These are phyloP conservation scores for Cladosporium sp. DNA, from an alignment of 2,329 filamentous ascomycete genomes.

Conservation along the genomic window DNA sequence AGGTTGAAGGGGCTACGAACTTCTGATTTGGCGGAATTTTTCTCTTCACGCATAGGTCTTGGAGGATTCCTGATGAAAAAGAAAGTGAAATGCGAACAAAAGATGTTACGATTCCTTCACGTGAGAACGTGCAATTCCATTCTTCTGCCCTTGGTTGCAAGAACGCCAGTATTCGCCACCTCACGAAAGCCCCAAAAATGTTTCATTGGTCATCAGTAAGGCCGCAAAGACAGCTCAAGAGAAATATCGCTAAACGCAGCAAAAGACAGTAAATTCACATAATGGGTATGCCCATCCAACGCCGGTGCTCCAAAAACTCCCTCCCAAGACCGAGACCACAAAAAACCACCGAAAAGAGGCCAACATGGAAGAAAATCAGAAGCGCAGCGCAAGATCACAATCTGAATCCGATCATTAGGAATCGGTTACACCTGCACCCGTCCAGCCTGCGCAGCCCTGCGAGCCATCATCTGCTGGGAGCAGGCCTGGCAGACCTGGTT, in stretches of 20 bases:
- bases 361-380: conserved; percentile 4
- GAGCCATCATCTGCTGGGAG: conserved; percentile 23
- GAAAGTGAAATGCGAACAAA: not conserved
- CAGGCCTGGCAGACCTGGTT: conserved; percentile 47
- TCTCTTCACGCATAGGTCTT: too few relatives aligned
- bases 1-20: conserved; percentile 34
- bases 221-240: not conserved
- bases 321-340: not conserved
- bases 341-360: not conserved
- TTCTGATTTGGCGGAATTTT: not conserved
- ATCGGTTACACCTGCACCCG: conserved; percentile 1
- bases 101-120: not conserved
- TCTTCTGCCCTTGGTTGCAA: not conserved
- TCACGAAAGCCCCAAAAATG: not conserved
- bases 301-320: conserved; percentile 17
- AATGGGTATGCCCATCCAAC: conserved; percentile 30
- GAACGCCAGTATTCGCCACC: conserved; percentile 6
- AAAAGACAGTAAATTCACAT: conserved; percentile 21
- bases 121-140: not conserved
- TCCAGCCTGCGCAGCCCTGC: conserved; percentile 22
- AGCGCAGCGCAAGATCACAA: not conserved
- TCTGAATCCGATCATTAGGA: not conserved
- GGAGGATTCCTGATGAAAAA: too few relatives aligned
- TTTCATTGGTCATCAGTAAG: not conserved
- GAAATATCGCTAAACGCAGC: not conserved